Percentiles rank a stretch among this genome's conserved stretches.
Evolutionary conservation across 352 stramenopile genomes (phyloP).

Genomic region (Phytophthora tubulina): DNA sequence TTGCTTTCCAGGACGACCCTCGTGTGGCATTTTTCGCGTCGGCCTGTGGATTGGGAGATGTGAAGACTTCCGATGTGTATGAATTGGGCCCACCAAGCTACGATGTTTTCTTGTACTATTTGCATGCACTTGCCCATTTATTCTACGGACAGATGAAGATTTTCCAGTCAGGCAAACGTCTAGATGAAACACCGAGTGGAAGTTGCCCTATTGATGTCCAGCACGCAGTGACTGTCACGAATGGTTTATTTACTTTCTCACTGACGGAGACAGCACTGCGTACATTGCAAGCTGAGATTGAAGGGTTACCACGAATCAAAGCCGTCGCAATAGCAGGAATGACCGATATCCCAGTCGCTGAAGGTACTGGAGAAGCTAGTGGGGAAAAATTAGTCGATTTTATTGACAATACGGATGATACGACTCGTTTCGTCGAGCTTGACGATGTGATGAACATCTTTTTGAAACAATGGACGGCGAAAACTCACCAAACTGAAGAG

Average conservation of each 20-base stretch:
- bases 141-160: conserved; percentile 81
- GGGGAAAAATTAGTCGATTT: conserved; percentile 6
- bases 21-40: conserved; percentile 73
- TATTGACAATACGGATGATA: conserved; percentile 6
- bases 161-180: conserved; percentile 62
- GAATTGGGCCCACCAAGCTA: conserved; percentile 42
- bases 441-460: conserved; percentile 76
- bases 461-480: conserved; percentile 58
- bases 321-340: conserved; percentile 2
- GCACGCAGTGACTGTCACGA: conserved; percentile 42
- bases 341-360: neutral
- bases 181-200: conserved; percentile 67
- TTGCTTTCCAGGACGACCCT: conserved; percentile 53
- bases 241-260: conserved; percentile 57
- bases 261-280: conserved; percentile 50
- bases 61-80: conserved; percentile 21
- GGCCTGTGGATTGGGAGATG: conserved; percentile 50
- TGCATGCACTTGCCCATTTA: conserved; percentile 68
- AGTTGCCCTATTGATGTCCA: conserved; percentile 54
- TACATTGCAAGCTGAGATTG: conserved; percentile 47
- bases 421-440: conserved; percentile 56
- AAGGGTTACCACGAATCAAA: conserved; percentile 37
- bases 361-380: conserved; percentile 15
- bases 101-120: conserved; percentile 76
- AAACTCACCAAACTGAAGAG: conserved; percentile 63